phyloP scores from a whole-genome alignment of 352 stramenopile species.

The Phytophthora fragariae region DNA sequence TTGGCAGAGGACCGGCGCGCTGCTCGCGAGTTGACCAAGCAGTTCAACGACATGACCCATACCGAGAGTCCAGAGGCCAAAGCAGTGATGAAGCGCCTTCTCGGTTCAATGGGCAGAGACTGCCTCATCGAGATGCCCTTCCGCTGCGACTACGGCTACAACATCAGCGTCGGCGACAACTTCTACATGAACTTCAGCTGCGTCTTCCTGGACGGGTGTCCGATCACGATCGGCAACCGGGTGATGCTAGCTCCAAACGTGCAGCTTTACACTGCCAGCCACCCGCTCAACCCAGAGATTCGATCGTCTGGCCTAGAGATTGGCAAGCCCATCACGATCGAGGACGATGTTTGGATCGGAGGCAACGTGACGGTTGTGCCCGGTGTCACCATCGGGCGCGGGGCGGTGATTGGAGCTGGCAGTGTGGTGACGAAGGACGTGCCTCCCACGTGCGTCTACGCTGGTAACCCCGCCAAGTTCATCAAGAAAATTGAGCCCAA shows the following conservation, averaged over 20 bases:
- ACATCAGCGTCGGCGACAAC: slow-evolving; percentile 74
- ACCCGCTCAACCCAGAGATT: slow-evolving; percentile 66
- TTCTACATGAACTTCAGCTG: slow-evolving; percentile 93
- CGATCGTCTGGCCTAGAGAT: slow-evolving; percentile 58
- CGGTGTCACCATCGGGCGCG: slow-evolving; percentile 71
- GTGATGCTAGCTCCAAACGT: slow-evolving; percentile 81
- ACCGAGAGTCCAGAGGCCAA: slow-evolving; percentile 37
- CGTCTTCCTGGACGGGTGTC: slow-evolving; percentile 83
- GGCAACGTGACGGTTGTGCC: slow-evolving; percentile 73
- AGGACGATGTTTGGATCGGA: slow-evolving; percentile 90
- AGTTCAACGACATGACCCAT: slow-evolving; percentile 52
- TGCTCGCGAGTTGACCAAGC: slow-evolving; percentile 43
- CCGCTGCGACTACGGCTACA: slow-evolving; percentile 90
- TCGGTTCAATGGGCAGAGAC: slow-evolving; percentile 51
- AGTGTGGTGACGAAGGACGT: slow-evolving; percentile 87
- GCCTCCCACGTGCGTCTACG: slow-evolving; percentile 67
- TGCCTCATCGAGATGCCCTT: slow-evolving; percentile 85
- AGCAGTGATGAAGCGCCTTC: slow-evolving; percentile 44
- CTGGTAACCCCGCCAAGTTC: slow-evolving; percentile 82
- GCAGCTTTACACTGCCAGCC: slow-evolving; percentile 82
- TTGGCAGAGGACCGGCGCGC: slow-evolving; percentile 51
- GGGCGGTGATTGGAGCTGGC: slow-evolving; percentile 77
- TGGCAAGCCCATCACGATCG: slow-evolving; percentile 80
- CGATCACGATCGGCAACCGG: slow-evolving; percentile 79
- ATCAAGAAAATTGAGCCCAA: slow-evolving; percentile 64